Evolutionary conservation across 2,329 filamentous ascomycete species (phyloP).

Genomic region (Penicillium hesseltinei): DNA sequence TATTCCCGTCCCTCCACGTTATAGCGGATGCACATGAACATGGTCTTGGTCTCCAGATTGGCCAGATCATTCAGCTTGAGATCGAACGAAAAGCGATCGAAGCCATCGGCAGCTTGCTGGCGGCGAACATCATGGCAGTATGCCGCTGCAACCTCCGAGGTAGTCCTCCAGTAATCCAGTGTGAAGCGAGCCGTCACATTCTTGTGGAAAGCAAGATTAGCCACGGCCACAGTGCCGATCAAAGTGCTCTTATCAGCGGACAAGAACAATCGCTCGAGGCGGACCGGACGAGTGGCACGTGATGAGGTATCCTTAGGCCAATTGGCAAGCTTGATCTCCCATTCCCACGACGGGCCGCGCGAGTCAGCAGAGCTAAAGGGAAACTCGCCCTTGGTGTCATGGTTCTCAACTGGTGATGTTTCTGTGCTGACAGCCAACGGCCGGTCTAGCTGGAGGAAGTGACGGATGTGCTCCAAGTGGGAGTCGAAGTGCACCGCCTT

Average conservation of each 20-base stretch:
- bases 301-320: constrained; percentile 69
- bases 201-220: constrained; percentile 89
- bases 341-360: constrained; percentile 63
- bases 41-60: constrained; percentile 86
- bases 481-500: constrained; percentile 99
- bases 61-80: constrained; percentile 90
- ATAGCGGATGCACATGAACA: constrained; percentile 91
- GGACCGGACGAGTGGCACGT: constrained; percentile 63
- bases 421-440: constrained; percentile 95
- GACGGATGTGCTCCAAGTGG: constrained; percentile 90
- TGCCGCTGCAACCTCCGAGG: constrained; percentile 88
- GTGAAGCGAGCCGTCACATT: constrained; percentile 89
- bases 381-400: constrained; percentile 85
- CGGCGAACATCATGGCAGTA: constrained; percentile 75
- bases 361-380: constrained; percentile 65
- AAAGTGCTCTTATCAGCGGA: constrained; percentile 84
- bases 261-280: constrained; percentile 81
- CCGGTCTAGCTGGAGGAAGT: constrained; percentile 90
- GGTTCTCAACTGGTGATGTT: constrained; percentile 83
- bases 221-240: constrained; percentile 77
- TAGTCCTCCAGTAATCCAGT: constrained; percentile 97
- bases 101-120: constrained; percentile 61
- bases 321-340: constrained; percentile 82
- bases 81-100: constrained; percentile 89
- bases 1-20: constrained; percentile 77